Evolutionary conservation across 2,329 filamentous ascomycete genomes (phyloP).

Genomic region (Microsporum audouinii): DNA sequence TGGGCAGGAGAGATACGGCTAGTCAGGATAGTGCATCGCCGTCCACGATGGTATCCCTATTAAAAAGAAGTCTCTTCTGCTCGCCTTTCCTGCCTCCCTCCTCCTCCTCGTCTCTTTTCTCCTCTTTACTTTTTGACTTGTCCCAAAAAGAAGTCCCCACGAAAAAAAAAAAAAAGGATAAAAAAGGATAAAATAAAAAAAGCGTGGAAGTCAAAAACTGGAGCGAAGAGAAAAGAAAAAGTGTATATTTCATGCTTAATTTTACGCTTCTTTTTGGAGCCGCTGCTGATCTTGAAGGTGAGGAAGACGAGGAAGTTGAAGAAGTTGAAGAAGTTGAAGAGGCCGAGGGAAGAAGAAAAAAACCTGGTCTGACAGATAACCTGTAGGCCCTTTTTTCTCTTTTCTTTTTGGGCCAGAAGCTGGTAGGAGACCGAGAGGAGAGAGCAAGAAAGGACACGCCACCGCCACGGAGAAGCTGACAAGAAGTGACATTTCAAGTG

Average conservation of each 20-base stretch:
- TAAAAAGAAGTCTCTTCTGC: background rate
- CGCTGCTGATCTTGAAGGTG: background rate
- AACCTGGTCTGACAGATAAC: background rate
- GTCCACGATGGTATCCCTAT: no score
- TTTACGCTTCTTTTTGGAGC: background rate
- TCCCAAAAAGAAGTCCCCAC: no score
- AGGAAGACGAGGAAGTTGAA: background rate
- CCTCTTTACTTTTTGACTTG: background rate
- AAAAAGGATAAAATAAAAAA: background rate
- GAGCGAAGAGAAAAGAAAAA: background rate
- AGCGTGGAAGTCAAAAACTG: background rate
- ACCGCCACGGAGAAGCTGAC: background rate
- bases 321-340: background rate
- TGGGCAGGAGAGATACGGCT: no score
- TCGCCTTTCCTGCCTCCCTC: background rate
- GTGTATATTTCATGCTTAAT: constrained; percentile 5
- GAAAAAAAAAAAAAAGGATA: background rate
- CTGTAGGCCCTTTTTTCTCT: no score
- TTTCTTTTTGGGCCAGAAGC: background rate
- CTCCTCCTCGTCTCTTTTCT: background rate
- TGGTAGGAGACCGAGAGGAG: background rate
- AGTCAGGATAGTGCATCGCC: no score
- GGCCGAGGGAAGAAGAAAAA: background rate
- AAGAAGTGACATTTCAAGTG: background rate
- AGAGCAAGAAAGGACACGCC: background rate